Percentiles rank a stretch among this genome's conserved stretches.
Conservation (phyloP, 495 filamentous ascomycete species). For the Xanthoparmelia taractica region DNA sequence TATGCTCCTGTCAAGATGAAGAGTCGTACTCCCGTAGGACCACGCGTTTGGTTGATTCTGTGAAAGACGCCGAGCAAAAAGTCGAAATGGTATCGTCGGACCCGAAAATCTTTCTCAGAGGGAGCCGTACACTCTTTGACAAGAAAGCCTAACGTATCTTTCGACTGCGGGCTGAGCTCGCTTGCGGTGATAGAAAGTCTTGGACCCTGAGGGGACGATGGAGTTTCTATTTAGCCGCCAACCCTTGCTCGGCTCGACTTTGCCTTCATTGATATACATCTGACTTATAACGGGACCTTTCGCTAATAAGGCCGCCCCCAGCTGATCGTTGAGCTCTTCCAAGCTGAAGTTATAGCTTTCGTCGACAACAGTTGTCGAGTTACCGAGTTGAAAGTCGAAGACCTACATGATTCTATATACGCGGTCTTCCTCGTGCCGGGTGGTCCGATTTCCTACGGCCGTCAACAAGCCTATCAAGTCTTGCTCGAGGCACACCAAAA, state of each 20-base stretch:
- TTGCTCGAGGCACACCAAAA: too few relatives aligned
- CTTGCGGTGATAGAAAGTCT: background rate
- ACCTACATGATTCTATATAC: background rate
- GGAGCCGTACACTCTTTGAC: background rate
- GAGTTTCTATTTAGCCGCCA: background rate
- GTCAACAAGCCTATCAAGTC: too few relatives aligned
- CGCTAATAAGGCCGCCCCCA: background rate
- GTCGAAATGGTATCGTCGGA: background rate
- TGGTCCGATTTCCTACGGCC: too few relatives aligned
- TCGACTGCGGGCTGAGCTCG: background rate
- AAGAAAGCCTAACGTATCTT: background rate
- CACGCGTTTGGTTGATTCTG: background rate
- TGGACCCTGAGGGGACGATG: background rate
- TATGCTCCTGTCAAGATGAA: too few relatives aligned
- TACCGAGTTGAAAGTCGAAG: background rate
- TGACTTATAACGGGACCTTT: background rate
- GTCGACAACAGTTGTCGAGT: background rate
- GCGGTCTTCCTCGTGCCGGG: slow-evolving; percentile 1
- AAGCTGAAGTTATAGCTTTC: background rate
- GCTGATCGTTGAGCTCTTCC: background rate
- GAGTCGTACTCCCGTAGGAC: too few relatives aligned
- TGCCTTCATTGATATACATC: background rate
- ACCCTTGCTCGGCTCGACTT: background rate
- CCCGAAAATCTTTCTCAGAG: background rate
- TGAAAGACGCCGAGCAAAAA: background rate